These are phyloP conservation scores for Lolium perenne DNA, from an alignment of 176 grass and related monocot genomes.

Conservation along the genomic window DNA sequence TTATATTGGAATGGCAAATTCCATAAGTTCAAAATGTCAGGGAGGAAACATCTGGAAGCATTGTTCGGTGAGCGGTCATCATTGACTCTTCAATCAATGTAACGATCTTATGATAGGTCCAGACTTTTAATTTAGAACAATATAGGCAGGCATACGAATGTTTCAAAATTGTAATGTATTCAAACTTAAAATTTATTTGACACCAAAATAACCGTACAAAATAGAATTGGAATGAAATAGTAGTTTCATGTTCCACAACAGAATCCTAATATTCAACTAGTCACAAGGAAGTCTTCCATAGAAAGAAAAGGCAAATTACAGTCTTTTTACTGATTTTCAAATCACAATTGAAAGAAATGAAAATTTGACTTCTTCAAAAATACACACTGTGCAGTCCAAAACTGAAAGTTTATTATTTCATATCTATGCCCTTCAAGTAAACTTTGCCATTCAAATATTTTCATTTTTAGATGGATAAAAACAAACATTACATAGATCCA, in stretches of 20 bases:
- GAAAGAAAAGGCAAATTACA: not conserved
- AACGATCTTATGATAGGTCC: not conserved
- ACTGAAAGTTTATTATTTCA: not conserved
- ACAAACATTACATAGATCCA: not conserved
- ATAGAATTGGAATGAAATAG: not conserved
- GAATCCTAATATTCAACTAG: not conserved
- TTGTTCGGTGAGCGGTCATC: not conserved
- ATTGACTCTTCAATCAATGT: not conserved
- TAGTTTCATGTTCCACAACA: not conserved
- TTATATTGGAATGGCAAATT: not conserved
- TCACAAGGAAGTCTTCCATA: not conserved
- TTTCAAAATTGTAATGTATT: not conserved
- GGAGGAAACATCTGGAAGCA: slow-evolving; percentile 16
- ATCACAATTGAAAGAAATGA: not conserved
- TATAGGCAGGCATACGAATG: not conserved
- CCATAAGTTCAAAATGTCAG: not conserved
- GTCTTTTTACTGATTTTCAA: not conserved
- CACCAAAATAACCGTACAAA: not conserved
- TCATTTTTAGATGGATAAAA: not conserved
- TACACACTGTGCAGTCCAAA: not conserved
- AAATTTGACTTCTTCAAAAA: not conserved
- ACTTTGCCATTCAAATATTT: not conserved
- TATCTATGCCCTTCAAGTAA: not conserved
- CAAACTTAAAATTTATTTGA: not conserved
- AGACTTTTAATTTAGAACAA: not conserved